Evolutionary conservation across 352 stramenopile genomes (phyloP).

Genomic region (Globisporangium cystogenes): DNA sequence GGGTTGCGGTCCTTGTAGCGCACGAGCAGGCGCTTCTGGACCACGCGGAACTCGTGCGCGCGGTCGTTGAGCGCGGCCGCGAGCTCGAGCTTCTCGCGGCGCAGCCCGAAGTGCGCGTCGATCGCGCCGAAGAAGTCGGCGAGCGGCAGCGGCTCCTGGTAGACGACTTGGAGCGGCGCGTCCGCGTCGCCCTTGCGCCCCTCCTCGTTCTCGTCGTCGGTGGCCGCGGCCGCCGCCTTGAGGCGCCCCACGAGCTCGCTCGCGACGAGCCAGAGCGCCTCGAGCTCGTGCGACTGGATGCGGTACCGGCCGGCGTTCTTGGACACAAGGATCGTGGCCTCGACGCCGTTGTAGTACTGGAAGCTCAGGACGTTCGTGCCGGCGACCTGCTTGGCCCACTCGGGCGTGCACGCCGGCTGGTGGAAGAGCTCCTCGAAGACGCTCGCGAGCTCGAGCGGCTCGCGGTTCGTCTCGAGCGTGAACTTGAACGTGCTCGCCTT

Average conservation of each 20-base stretch:
- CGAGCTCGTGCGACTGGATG: constrained; percentile 82
- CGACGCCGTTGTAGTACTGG: constrained; percentile 83
- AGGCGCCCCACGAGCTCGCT: constrained; percentile 73
- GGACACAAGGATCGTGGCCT: constrained; percentile 86
- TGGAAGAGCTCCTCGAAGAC: constrained; percentile 88
- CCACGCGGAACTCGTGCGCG: constrained; percentile 83
- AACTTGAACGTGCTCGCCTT: constrained; percentile 87
- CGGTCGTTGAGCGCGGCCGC: constrained; percentile 75
- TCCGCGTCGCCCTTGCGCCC: constrained; percentile 23
- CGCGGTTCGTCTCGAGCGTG: constrained; percentile 83
- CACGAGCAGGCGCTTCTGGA: constrained; percentile 88
- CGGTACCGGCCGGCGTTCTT: constrained; percentile 87
- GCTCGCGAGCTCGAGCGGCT: constrained; percentile 57
- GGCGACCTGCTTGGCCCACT: constrained; percentile 66
- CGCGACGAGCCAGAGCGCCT: constrained; percentile 74
- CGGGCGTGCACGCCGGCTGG: constrained; percentile 58
- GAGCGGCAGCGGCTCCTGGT: constrained; percentile 79
- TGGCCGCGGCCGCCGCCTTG: no score
- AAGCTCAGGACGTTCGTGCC: constrained; percentile 83
- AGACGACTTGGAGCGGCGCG: constrained; percentile 53
- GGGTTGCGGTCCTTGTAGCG: constrained; percentile 89
- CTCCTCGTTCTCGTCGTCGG: constrained; percentile 15
- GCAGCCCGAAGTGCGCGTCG: constrained; percentile 76
- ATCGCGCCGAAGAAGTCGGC: constrained; percentile 86
- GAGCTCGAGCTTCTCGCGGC: constrained; percentile 59